Evolutionary conservation across 2,329 filamentous ascomycete genomes (phyloP).

Genomic region (Fusarium stilboides): DNA sequence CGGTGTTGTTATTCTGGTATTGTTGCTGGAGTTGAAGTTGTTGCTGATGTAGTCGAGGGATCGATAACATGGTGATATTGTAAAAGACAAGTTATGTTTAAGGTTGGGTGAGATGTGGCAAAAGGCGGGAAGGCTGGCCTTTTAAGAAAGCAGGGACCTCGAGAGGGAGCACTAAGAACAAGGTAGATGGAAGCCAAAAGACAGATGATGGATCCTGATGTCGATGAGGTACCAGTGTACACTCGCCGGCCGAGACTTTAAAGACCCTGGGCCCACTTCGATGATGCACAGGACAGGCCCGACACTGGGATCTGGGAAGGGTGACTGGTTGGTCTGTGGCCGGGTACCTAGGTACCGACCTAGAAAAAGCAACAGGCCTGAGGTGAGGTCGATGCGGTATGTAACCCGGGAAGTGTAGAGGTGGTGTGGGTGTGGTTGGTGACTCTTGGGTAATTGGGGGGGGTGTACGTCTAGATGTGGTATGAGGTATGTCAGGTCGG

Average conservation of each 20-base stretch:
- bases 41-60: slow-evolving; percentile 49
- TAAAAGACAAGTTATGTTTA: slow-evolving; percentile 40
- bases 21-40: slow-evolving; percentile 48
- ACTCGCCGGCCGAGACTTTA: slow-evolving; percentile 26
- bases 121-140: slow-evolving; percentile 46
- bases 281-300: slow-evolving; percentile 40
- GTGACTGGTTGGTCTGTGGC: slow-evolving; percentile 22
- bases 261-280: slow-evolving; percentile 35
- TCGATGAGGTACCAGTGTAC: slow-evolving; percentile 17
- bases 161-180: slow-evolving; percentile 24
- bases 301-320: slow-evolving; percentile 21
- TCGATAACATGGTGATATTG: slow-evolving; percentile 52
- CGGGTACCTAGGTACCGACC: slow-evolving; percentile 12
- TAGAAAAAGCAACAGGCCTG: slow-evolving; percentile 33
- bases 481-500: slow-evolving; percentile 25
- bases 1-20: slow-evolving; percentile 50
- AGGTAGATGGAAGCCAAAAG: slow-evolving; percentile 40
- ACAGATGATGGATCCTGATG: slow-evolving; percentile 37
- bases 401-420: slow-evolving; percentile 30
- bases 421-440: slow-evolving; percentile 27
- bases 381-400: slow-evolving; percentile 35
- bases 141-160: slow-evolving; percentile 45
- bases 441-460: slow-evolving; percentile 15
- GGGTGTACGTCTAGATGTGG: slow-evolving; percentile 7
- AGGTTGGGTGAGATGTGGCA: slow-evolving; percentile 45